A percentile compares a stretch with the other conserved stretches of the same genome.
Evolutionary conservation across 805 yeast species (phyloP).

Genomic region (Torulaspora franciscae): DNA sequence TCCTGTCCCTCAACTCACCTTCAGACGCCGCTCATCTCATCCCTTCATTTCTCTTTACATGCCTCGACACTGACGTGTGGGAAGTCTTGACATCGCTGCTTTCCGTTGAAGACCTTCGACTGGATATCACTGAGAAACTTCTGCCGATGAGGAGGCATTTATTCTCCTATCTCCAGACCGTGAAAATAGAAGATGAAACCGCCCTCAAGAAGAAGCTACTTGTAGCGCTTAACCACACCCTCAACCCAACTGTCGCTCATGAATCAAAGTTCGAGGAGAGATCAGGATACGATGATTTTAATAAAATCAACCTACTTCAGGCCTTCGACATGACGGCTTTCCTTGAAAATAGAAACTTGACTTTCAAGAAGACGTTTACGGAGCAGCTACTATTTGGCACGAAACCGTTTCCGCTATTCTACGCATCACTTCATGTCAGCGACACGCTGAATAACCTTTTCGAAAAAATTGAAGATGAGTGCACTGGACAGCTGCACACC

Average conservation of each 20-base stretch:
- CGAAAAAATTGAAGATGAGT: slow-evolving; percentile 10
- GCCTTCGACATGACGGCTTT: slow-evolving; percentile 53
- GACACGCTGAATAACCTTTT: slow-evolving; percentile 28
- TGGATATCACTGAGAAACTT: slow-evolving; percentile 14
- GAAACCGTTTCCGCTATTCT: slow-evolving; percentile 46
- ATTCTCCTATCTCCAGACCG: slow-evolving; percentile 10
- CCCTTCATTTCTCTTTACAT: slow-evolving; percentile 10
- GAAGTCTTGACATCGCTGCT: slow-evolving; percentile 14
- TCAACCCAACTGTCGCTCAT: slow-evolving; percentile 8
- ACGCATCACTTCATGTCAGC: slow-evolving; percentile 36
- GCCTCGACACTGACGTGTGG: slow-evolving; percentile 15
- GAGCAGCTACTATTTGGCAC: slow-evolving; percentile 63
- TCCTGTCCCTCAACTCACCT: slow-evolving; percentile 10
- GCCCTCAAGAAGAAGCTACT: slow-evolving; percentile 10
- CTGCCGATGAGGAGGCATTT: slow-evolving; percentile 11
- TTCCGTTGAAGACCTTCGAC: slow-evolving; percentile 10
- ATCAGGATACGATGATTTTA: slow-evolving; percentile 12
- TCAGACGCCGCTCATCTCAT: slow-evolving; percentile 13
- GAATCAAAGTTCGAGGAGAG: slow-evolving; percentile 10
- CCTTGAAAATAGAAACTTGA: slow-evolving; percentile 50
- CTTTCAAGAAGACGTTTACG: slow-evolving; percentile 56
- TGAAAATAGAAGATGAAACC: slow-evolving; percentile 14
- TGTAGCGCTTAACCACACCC: slow-evolving; percentile 13
- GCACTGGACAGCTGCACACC: slow-evolving; percentile 36
- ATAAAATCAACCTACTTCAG: slow-evolving; percentile 36